These are phyloP conservation scores for Trichoderma polysporum DNA, from an alignment of 2,329 filamentous ascomycete species.

Conservation along the genomic window DNA sequence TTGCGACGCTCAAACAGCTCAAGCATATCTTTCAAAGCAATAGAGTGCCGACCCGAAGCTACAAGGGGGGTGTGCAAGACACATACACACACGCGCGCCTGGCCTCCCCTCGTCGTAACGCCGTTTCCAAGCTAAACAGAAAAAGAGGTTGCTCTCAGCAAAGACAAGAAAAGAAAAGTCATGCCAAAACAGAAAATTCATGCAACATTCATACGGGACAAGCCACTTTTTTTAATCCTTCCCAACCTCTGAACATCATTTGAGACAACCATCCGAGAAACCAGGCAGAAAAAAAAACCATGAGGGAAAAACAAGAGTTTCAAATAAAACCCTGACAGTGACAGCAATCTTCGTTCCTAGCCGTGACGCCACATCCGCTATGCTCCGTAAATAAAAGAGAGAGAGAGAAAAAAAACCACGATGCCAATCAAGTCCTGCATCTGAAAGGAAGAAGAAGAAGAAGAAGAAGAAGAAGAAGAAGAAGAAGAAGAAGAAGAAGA, in stretches of 20 bases:
- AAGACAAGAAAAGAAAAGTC: constrained; percentile 1
- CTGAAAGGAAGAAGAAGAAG: constrained; percentile 8
- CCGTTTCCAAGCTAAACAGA: constrained; percentile 15
- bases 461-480: constrained; percentile 16
- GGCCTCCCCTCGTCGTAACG: not conserved
- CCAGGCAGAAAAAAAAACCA: not conserved
- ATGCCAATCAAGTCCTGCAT: constrained; percentile 23
- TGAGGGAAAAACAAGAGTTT: not conserved
- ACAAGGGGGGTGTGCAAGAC: not conserved
- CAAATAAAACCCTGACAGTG: constrained; percentile 21
- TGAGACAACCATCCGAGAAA: not conserved
- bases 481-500: constrained; percentile 11
- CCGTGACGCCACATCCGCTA: constrained; percentile 43
- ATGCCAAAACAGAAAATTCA: constrained; percentile 14
- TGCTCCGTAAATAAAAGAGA: constrained; percentile 34
- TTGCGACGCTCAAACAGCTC: not conserved
- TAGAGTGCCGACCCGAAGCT: constrained; percentile 5
- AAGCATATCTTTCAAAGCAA: constrained; percentile 5
- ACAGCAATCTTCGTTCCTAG: constrained; percentile 28
- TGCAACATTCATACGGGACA: constrained; percentile 13
- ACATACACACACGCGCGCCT: not conserved
- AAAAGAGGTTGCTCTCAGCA: constrained; percentile 1
- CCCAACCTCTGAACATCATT: constrained; percentile 1
- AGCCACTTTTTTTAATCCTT: constrained; percentile 16
- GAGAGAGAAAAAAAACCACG: constrained; percentile 22